phyloP scores from a whole-genome alignment of 2,329 filamentous ascomycete species.

The Nemania sp. region DNA sequence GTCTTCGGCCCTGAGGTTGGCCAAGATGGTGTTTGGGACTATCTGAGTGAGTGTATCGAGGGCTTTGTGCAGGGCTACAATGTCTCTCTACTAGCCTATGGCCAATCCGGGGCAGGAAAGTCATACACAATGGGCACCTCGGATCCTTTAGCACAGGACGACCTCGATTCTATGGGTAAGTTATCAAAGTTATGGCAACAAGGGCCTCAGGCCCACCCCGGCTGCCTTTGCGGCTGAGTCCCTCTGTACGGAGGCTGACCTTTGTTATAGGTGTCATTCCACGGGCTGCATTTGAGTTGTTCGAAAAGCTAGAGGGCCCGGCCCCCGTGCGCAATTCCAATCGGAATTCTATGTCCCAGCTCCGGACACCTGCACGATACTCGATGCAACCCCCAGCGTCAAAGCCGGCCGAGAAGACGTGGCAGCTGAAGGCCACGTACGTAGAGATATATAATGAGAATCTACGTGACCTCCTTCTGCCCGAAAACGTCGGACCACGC shows the following conservation, averaged over 20 bases:
- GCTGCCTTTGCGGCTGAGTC: not conserved
- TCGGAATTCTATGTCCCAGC: conserved; percentile 73
- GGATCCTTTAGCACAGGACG: conserved; percentile 75
- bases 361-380: conserved; percentile 80
- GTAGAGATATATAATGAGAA: conserved; percentile 99
- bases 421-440: conserved; percentile 93
- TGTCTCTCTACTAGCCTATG: conserved; percentile 95
- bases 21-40: conserved; percentile 93
- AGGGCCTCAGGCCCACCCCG: not conserved
- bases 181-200: conserved; percentile 23
- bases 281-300: conserved; percentile 81
- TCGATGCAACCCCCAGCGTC: conserved; percentile 57
- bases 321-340: conserved; percentile 45
- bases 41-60: conserved; percentile 84
- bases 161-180: conserved; percentile 78
- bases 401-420: conserved; percentile 69
- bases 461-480: conserved; percentile 83
- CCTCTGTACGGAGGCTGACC: conserved; percentile 19
- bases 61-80: conserved; percentile 97
- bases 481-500: conserved; percentile 68
- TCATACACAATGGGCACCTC: conserved; percentile 99
- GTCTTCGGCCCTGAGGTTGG: conserved; percentile 83
- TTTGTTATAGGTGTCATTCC: conserved; percentile 82
- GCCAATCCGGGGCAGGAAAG: conserved; percentile 96
- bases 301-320: conserved; percentile 78